phyloP scores from a whole-genome alignment of 331 rosid genomes.

The Arachis monticola region DNA sequence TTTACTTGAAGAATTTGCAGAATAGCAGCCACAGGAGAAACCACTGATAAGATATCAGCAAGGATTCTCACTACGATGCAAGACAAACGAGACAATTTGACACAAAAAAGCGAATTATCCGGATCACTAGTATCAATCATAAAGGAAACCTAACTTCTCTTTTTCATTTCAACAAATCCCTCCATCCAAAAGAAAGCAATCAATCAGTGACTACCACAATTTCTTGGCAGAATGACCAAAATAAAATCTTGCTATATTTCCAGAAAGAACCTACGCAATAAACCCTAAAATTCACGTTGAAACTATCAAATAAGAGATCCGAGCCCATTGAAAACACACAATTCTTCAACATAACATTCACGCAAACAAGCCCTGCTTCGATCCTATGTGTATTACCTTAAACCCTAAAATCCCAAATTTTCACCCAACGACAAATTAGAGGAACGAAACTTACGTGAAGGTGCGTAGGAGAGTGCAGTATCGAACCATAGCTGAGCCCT shows the following conservation, averaged over 20 bases:
- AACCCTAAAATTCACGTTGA: conserved; percentile 12
- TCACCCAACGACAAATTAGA: background rate
- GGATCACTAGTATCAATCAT: background rate
- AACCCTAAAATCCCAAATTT: background rate
- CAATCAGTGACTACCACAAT: conserved; percentile 3
- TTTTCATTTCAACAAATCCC: background rate
- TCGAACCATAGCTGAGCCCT: conserved; percentile 91
- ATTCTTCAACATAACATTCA: background rate
- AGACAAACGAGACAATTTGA: background rate
- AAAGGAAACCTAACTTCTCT: conserved; percentile 9
- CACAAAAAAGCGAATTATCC: background rate
- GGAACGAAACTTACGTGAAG: conserved; percentile 71
- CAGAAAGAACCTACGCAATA: background rate
- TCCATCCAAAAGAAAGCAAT: background rate
- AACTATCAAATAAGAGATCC: background rate
- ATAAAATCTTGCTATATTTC: background rate
- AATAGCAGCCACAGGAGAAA: background rate
- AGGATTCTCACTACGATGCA: background rate
- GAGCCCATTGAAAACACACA: background rate
- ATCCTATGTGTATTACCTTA: conserved; percentile 25
- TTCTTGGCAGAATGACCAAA: background rate
- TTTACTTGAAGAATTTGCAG: background rate
- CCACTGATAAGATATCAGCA: background rate
- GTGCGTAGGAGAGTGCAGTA: conserved; percentile 74
- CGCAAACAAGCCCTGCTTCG: conserved; percentile 5